Base-by-base conservation (phyloP, 345 rosid species). In the Arabidopsis arenosa region DNA sequence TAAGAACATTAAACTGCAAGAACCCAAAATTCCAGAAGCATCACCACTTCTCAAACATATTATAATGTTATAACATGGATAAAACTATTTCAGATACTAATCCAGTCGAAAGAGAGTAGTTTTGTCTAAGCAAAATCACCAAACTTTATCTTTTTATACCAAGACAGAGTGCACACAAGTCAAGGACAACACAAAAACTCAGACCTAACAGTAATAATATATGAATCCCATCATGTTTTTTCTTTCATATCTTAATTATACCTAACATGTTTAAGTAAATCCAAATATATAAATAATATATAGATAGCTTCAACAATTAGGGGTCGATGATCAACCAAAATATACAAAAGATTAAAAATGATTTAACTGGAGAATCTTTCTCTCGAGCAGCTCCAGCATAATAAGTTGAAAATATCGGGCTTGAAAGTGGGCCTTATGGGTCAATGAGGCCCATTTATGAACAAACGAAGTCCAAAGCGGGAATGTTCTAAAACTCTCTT, bases 131-230 rank as follows among this genome's bases (percentile, higher is more conserved):
- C 70, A 76, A 69, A 62, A 54, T 26, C 55, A 69, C 75, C 63
- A 43, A 69, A 69, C 11, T 14, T 61, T 54, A 35, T 68, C 63
- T 53, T 56, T 53, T 60, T 13, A 58, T 59, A 51, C 55, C 63
- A 68, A 52, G 37, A 68, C 35, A 69, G 12, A 63, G 14, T 43
- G 33, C 4, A 53, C 36, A 36, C 23, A 40, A 48, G 45, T 59
- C 8, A 32, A 40, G 52, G 6, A 48, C 12, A 44, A 55, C 23
- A 66, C n/a, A 18, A 39, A 18, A 39, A 5, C 51, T 63, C 65
- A 76, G 52, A 70, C 75, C 75, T 53, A 69, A 69, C 80, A 61
- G 60, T 62, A 54, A 41, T 61, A 61, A 32, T 18, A 26, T 41
- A 68, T 54, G 51, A 48, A 58, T 47, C 43, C 57, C 5, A 15